These are phyloP conservation scores for Podaxis carcinomalis DNA, from an alignment of 768 basidiomycete species.

Conservation along the genomic window DNA sequence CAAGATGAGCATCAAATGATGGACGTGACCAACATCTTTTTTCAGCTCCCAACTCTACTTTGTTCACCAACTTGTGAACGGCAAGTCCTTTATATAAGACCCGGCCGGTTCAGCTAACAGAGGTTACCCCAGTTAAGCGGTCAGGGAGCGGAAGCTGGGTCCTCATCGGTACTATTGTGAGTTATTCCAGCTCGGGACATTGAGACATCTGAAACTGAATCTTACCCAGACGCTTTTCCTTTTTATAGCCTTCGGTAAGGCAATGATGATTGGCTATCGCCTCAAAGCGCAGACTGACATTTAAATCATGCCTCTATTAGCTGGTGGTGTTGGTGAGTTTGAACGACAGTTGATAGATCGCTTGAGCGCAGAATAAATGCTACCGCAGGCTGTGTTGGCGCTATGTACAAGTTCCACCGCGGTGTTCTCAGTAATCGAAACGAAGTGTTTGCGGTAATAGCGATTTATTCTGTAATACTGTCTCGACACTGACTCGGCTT, in stretches of 20 bases:
- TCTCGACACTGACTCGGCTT: background rate
- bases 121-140: slow-evolving; percentile 21
- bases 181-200: background rate
- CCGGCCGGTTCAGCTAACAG: background rate
- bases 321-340: slow-evolving; percentile 24
- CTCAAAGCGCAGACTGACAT: background rate
- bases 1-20: background rate
- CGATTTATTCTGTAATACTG: too few species aligned
- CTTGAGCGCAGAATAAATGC: background rate
- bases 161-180: slow-evolving; percentile 25
- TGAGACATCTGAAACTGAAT: background rate
- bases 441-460: slow-evolving; percentile 24
- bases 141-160: slow-evolving; percentile 22
- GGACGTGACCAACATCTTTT: background rate
- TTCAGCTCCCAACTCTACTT: slow-evolving; percentile 42
- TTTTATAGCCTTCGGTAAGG: slow-evolving; percentile 26
- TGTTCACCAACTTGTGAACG: slow-evolving; percentile 34
- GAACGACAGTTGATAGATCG: background rate
- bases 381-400: slow-evolving; percentile 25
- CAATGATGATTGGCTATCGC: background rate
- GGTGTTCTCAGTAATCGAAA: slow-evolving; percentile 28
- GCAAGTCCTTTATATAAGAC: slow-evolving; percentile 16
- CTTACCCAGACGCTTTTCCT: slow-evolving; percentile 19
- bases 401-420: slow-evolving; percentile 30
- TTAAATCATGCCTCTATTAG: slow-evolving; percentile 13